These are phyloP conservation scores for Elsinoe batatas DNA, from an alignment of 2,329 filamentous ascomycete species.

Conservation along the genomic window DNA sequence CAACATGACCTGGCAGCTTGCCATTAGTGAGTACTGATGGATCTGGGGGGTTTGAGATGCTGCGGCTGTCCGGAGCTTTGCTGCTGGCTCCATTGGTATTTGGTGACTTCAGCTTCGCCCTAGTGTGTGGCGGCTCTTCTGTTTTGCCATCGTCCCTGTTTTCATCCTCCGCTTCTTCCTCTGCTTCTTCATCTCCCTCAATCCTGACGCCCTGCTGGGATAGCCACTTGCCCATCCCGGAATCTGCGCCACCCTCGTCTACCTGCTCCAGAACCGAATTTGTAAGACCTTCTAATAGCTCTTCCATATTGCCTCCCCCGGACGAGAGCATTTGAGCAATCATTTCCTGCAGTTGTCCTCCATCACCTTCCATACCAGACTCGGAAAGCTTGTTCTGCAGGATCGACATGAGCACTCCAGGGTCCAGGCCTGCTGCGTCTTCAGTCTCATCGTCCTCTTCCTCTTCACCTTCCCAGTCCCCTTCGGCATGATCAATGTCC, in stretches of 20 bases:
- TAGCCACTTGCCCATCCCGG: constrained; percentile 25
- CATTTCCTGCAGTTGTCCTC: constrained; percentile 25
- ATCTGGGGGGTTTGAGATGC: no score
- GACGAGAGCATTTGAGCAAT: constrained; percentile 37
- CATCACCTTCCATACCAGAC: constrained; percentile 19
- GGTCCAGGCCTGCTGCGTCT: constrained; percentile 25
- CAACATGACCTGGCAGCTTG: not conserved
- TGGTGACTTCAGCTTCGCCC: not conserved
- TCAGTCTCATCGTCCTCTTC: constrained; percentile 15
- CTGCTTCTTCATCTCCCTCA: constrained; percentile 18
- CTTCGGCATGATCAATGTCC: constrained; percentile 16
- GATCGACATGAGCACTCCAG: constrained; percentile 29
- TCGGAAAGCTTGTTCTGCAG: constrained; percentile 24
- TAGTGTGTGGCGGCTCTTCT: not conserved
- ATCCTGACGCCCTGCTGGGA: constrained; percentile 25
- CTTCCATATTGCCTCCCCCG: constrained; percentile 29
- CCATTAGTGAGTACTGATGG: no score
- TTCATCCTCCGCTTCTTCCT: constrained; percentile 19
- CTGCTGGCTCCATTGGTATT: not conserved
- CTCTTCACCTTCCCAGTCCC: constrained; percentile 14
- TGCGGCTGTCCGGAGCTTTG: not conserved
- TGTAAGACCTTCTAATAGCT: constrained; percentile 34
- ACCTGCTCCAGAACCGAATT: constrained; percentile 32
- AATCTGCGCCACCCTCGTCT: constrained; percentile 20
- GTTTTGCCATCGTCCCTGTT: not conserved